Conservation (phyloP, 1,284 basidiomycete genomes). For the Papiliotrema flavescens region DNA sequence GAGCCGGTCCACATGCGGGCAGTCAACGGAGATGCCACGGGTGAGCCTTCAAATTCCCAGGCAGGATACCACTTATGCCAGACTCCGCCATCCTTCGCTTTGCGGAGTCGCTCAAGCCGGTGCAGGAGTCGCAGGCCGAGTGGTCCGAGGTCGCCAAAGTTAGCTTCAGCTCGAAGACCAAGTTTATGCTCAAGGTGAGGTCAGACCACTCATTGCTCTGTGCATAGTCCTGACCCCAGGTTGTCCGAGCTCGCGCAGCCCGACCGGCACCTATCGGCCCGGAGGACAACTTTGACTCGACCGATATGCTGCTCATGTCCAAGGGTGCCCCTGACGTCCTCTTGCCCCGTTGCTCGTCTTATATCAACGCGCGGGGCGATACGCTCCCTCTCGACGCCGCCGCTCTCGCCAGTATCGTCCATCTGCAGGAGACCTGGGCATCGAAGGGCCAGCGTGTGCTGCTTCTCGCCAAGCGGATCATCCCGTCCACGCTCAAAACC, state of each 20-base stretch:
- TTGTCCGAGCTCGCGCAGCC: conserved; percentile 13
- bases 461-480: conserved; percentile 48
- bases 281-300: conserved; percentile 16
- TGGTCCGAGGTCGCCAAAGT: conserved; percentile 49
- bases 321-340: conserved; percentile 63
- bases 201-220: too few species aligned
- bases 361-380: conserved; percentile 48
- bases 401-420: conserved; percentile 36
- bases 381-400: conserved; percentile 44
- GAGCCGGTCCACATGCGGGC: conserved; percentile 51
- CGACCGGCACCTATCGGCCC: conserved; percentile 16
- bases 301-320: conserved; percentile 50
- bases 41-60: conserved; percentile 7
- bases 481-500: conserved; percentile 21
- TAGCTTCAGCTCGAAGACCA: conserved; percentile 64
- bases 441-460: conserved; percentile 62
- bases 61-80: not conserved
- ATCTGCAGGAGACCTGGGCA: conserved; percentile 56
- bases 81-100: conserved; percentile 61
- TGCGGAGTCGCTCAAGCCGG: conserved; percentile 53
- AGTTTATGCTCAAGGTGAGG: conserved; percentile 59
- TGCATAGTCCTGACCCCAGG: conserved; percentile 5
- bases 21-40: conserved; percentile 63
- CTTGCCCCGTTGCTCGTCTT: conserved; percentile 52
- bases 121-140: conserved; percentile 35